These are phyloP conservation scores for Clitocybe nebularis DNA, from an alignment of 1,284 basidiomycete species.

Conservation along the genomic window DNA sequence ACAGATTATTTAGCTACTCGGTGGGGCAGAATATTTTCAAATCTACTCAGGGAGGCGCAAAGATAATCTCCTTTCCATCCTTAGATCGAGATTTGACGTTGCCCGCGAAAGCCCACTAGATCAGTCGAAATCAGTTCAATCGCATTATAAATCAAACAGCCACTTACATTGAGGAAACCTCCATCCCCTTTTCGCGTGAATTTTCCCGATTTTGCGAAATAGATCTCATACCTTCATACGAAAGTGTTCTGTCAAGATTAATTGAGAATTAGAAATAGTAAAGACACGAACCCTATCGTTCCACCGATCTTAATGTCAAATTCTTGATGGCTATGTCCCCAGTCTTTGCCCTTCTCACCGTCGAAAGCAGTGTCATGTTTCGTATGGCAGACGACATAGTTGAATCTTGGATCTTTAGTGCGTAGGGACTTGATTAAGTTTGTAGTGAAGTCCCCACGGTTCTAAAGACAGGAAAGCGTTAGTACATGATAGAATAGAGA, in stretches of 20 bases:
- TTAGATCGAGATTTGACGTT: conserved; percentile 10
- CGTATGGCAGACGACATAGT: neutral
- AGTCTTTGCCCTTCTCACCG: neutral
- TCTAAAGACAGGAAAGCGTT: neutral
- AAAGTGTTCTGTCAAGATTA: neutral
- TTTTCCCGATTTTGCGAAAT: neutral
- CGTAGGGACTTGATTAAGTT: neutral
- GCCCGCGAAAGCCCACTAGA: conserved; percentile 17
- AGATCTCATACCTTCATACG: neutral
- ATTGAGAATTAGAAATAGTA: neutral
- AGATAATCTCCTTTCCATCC: conserved; percentile 3
- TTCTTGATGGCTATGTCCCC: neutral
- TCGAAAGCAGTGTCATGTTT: neutral
- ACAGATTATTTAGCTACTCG: too few species aligned
- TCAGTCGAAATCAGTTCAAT: too few species aligned
- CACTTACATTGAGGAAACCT: neutral
- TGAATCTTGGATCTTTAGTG: neutral
- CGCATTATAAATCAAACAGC: too few species aligned
- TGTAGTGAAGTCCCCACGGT: neutral
- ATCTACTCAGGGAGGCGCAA: neutral
- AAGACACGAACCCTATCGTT: neutral
- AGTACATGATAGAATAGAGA: neutral
- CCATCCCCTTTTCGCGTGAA: neutral
- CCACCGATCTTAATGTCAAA: neutral
- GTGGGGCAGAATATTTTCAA: too few species aligned